Conservation (phyloP, 495 filamentous ascomycete species). For the Penicillium tannophilum region DNA sequence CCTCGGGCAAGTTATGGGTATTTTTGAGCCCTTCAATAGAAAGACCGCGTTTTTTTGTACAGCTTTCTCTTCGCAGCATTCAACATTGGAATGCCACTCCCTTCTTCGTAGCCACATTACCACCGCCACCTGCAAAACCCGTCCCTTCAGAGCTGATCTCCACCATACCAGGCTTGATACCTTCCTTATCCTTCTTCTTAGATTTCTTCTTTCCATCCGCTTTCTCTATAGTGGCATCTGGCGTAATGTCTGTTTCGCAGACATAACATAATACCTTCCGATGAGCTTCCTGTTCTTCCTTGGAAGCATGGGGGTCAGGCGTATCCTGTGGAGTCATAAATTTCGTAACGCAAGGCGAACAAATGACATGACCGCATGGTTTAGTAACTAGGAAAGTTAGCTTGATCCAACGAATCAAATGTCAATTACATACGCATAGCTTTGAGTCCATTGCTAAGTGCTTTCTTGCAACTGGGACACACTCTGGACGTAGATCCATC, state of each 20-base stretch:
- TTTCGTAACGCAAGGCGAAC: slow-evolving; percentile 82
- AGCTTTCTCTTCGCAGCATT: slow-evolving; percentile 12
- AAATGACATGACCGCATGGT: slow-evolving; percentile 93
- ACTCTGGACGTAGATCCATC: slow-evolving; percentile 60
- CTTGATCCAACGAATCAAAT: neutral
- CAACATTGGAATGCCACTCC: slow-evolving; percentile 87
- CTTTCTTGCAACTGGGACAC: slow-evolving; percentile 90
- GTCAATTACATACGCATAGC: slow-evolving; percentile 60
- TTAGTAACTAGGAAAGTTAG: slow-evolving; percentile 61
- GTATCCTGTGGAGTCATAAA: slow-evolving; percentile 72
- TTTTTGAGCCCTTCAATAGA: slow-evolving; percentile 7
- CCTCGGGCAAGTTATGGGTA: slow-evolving; percentile 17
- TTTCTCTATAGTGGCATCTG: slow-evolving; percentile 13
- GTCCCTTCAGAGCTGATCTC: slow-evolving; percentile 88
- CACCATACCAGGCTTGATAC: slow-evolving; percentile 73
- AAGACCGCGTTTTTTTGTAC: neutral
- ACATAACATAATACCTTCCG: slow-evolving; percentile 75
- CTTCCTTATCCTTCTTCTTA: slow-evolving; percentile 49
- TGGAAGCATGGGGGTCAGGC: slow-evolving; percentile 66
- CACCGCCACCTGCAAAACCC: slow-evolving; percentile 85
- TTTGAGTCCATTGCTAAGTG: slow-evolving; percentile 76
- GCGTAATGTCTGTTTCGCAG: slow-evolving; percentile 75
- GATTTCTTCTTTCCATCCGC: slow-evolving; percentile 33
- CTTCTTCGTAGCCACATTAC: slow-evolving; percentile 75
- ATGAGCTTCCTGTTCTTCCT: slow-evolving; percentile 49